Conservation (phyloP, 2,329 filamentous ascomycete species). For the Calonectria hongkongensis region DNA sequence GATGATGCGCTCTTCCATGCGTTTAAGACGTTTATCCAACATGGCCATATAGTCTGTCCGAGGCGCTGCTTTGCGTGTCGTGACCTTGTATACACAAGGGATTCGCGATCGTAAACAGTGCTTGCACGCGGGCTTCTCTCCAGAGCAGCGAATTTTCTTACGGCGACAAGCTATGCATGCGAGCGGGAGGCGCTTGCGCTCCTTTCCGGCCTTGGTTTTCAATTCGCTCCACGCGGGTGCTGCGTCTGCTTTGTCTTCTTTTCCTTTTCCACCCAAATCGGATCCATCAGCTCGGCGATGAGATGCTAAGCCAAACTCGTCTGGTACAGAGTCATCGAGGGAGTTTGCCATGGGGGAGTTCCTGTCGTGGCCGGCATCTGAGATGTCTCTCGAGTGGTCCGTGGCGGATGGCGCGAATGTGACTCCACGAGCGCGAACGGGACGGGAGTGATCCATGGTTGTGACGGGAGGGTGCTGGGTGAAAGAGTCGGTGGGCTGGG, state of each 20-base stretch:
- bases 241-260: conserved; percentile 75
- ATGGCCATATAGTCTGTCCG: conserved; percentile 99
- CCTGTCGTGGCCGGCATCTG: conserved; percentile 67
- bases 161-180: conserved; percentile 96
- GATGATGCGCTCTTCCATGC: conserved; percentile 98
- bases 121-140: conserved; percentile 97
- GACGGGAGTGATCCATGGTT: conserved; percentile 40
- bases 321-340: conserved; percentile 72
- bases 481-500: conserved; percentile 59
- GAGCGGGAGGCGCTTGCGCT: conserved; percentile 92
- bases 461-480: conserved; percentile 53
- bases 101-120: conserved; percentile 95
- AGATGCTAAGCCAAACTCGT: conserved; percentile 75
- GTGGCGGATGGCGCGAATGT: conserved; percentile 49
- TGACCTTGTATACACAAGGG: conserved; percentile 98
- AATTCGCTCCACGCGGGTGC: conserved; percentile 86
- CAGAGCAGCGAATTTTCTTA: conserved; percentile 98
- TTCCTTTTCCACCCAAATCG: conserved; percentile 72
- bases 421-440: conserved; percentile 50
- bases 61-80: conserved; percentile 93
- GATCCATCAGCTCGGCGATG: conserved; percentile 69
- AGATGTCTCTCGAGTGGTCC: conserved; percentile 60
- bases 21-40: conserved; percentile 94
- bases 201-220: conserved; percentile 95
- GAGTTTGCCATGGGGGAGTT: conserved; percentile 66